Evolutionary conservation across 2,329 filamentous ascomycete genomes (phyloP), one percentile per base, ranked within the genome.

Genomic region (Botrytis deweyae): DNA sequence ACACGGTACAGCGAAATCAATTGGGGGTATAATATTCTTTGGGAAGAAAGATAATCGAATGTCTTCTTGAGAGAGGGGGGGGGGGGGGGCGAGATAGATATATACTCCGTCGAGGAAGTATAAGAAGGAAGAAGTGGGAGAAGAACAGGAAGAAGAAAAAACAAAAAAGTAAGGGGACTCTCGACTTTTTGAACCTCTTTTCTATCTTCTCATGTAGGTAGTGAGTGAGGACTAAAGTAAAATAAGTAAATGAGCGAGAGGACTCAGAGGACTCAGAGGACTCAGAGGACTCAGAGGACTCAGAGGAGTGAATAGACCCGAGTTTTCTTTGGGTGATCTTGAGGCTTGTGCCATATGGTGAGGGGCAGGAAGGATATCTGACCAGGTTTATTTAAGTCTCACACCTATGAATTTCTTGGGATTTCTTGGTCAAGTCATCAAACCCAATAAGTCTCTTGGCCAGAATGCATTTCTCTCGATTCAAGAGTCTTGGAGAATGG

Each of bases 301-400:
- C 33, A 20, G 25, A 55, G 49, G 49, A 18, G 36, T 68, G 65
- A 68, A 55, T 40, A 68, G 65, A 68, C 65, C 66, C 66, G 66
- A 68, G 66, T 68, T 58, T 69, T 58, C 29, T 12, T 29, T 58
- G 33, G 52, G 49, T 58, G 38, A 58, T 36, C 36, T 29, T 55
- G 66, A 33, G n/a, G 46, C 46, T 65, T 46, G 62, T 68, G 66
- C 36, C 42, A 68, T n/a, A 25, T 42, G 40, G n/a, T 46, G 66
- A 68, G 66, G 66, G 66, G 66, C 49, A 67, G 64, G 29, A 67
- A 29, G 25, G 25, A 52, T 25, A 52, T 55, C n/a, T 22, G 46
- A 67, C 65, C 20, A 40, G 66, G 66, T 42, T 69, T 58, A 29
- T 55, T 16, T 12, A 44, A 46, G 52, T 69, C 66, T 69, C 40